Percentiles rank a stretch among this genome's conserved stretches.
Evolutionary conservation across 441 rosid species (phyloP).

Genomic region (Melastoma candidum): DNA sequence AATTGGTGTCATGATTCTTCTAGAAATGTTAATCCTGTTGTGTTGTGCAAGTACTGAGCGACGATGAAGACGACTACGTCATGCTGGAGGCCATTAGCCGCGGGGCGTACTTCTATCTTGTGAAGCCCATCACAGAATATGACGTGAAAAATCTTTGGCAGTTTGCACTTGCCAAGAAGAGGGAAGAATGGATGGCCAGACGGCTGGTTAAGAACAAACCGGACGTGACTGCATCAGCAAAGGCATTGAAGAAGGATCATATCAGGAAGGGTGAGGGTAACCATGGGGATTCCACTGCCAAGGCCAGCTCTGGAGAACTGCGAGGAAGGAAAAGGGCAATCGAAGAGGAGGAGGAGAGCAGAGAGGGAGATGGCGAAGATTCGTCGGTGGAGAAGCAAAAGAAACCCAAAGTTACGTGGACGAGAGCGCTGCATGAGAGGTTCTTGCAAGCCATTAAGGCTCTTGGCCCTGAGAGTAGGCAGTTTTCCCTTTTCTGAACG

Average conservation of each 20-base stretch:
- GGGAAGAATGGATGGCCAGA: background rate
- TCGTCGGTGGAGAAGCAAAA: conserved; percentile 6
- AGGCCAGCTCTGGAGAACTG: conserved; percentile 3
- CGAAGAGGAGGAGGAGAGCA: conserved; percentile 7
- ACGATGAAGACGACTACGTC: conserved; percentile 16
- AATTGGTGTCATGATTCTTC: too few species aligned
- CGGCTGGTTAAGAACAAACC: conserved; percentile 1
- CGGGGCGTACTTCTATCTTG: conserved; percentile 33
- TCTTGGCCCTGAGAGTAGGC: conserved; percentile 37
- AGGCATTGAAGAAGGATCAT: conserved; percentile 1
- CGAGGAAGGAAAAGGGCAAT: conserved; percentile 13
- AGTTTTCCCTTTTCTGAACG: background rate
- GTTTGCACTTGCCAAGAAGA: conserved; percentile 18
- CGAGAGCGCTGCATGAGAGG: conserved; percentile 26
- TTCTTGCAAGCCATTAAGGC: conserved; percentile 26
- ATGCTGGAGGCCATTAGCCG: conserved; percentile 29
- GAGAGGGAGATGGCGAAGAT: conserved; percentile 7
- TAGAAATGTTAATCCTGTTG: too few species aligned
- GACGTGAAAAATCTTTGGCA: conserved; percentile 39
- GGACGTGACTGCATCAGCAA: background rate
- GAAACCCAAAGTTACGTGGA: conserved; percentile 34
- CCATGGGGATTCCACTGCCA: background rate
- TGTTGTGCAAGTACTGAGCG: too few species aligned
- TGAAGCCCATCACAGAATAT: conserved; percentile 28
- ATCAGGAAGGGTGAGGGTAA: conserved; percentile 9